Evolutionary conservation across 2,329 filamentous ascomycete species (phyloP), one percentile per base, ranked within the genome.

Genomic region (Stenocarpella maydis): DNA sequence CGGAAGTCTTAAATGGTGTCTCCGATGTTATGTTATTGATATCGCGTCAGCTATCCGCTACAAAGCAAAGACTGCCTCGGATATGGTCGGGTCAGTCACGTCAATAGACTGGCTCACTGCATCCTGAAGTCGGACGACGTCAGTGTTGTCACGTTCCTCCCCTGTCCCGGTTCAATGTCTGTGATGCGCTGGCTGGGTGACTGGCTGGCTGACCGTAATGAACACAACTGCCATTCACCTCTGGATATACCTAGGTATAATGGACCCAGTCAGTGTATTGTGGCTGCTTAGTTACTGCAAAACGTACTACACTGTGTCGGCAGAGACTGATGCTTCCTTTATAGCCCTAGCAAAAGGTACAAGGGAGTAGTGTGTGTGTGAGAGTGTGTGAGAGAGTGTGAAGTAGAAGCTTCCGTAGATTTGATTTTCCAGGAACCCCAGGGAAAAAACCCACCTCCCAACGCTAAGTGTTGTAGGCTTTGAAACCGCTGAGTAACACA

Each of bases 401-500:
- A 63, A 28, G 9, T 49, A 19, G 26, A 19, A 61, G 55, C 54
- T 58, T 24, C 31, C 31, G 31, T 9, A 34, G 21, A 19, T 37
- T 41, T 28, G 54, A 58, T 28, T 41, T n/a, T n/a, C 24, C 17
- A 21, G 39, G 19, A 45, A 2, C 55, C 37, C 55, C 55, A n/a
- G n/a, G n/a, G 4, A 2, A 15, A 15, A 28, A 26, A 61, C 10
- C 2, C 58, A 24, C 41, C 31, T 10, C 43, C 58, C 41, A 49
- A 63, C 58, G 52, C 52, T 58, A 67, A 31, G 9, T 52, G 24
- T 55, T 49, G 24, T 39, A 67, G 43, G 41, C 65, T 49, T 47
- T 49, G 41, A 58, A 58, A 49, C 52, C 15, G 52, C 52, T 67
- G 65, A 67, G 53, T 67, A 58, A 58, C 65, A 67, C 65, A 58